Evolutionary conservation across 768 basidiomycete genomes (phyloP), one percentile per base, ranked within the genome.

Genomic region (Lactarius evosmus): DNA sequence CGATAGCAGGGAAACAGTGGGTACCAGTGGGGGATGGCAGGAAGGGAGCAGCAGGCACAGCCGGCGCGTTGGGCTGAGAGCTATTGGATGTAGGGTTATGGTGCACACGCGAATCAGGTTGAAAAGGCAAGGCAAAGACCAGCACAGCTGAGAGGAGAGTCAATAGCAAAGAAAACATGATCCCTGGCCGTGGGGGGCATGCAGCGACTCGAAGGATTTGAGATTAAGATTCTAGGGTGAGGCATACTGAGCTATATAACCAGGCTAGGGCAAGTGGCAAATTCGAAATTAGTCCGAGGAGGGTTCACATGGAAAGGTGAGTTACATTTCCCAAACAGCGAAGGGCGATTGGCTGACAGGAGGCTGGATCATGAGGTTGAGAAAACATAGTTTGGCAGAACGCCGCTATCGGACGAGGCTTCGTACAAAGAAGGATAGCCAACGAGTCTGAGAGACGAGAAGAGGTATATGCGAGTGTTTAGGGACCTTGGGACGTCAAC

Each of bases 1-100:
- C 70, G 40, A 79, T 56, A 25, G 75, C 73, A 38, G 78, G 79
- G 69, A 76, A 78, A 57, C 80, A 81, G 9, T 33, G 14, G 51
- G 58, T 14, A 9, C 29, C 17, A n/a, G 19, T 22, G 34, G 40
- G 17, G 19, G 16, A 6, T 22, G 53, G 7, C 8, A n/a, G n/a
- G 7, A 50, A 32, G 4, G 33, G 1, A 25, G 63, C 0, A 6
- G 12, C 19, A 16, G 56, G 56, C 32, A 16, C 33, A 19, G 38
- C 25, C n/a, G 32, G 56, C 50, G 50, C 1, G 19, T 25, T 3
- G 1, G 49, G 27, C 46, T 33, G n/a, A 52, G 56, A 41, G 2
- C 2, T n/a, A 51, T 51, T 32, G 4, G 19, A 2, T 22, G 29
- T 3, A 16, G 50, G 16, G 53, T 44, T 4, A 4, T 27, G 19